Evolutionary conservation across 176 grass and related monocot genomes (phyloP), one percentile per base, ranked within the genome.

Genomic region (Bothriochloa decipiens): DNA sequence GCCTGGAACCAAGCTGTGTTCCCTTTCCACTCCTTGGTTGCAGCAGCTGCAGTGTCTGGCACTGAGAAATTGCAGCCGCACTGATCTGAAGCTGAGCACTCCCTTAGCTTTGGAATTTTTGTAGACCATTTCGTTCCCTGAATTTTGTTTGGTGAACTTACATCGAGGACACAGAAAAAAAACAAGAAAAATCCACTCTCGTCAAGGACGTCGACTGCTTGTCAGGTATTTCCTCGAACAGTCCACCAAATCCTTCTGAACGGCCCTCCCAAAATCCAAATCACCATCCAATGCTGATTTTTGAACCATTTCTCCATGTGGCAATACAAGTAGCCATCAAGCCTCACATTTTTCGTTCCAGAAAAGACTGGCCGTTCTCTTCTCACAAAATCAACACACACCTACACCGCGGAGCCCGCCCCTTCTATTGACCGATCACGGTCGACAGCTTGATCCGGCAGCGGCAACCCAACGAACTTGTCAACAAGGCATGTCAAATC

Each of bases 361-460:
- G 3, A 47, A 26, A 4, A 35, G 4, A 4, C 35, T n/a, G n/a
- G n/a, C n/a, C 4, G 35, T 36, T 36, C 35, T 57, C 3, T 37
- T 8, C 32, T 12, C n/a, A 27, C 63, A 22, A 60, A 58, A 85
- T 70, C 65, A 70, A 40, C n/a, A 37, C 43, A 29, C n/a, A n/a
- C 40, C 53, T 41, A 6, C 47, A 29, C 28, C 46, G 32, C n/a
- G 12, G 29, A 15, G 77, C 72, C 64, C 32, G 77, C 72, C 64
- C 32, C 83, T 2, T 69, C 66, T 65, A 89, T 72, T 89, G 88
- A 86, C 83, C 25, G 5, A 23, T 45, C 23, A 68, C 2, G 2
- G 17, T 61, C 63, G 3, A 7, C 7, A 39, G 17, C 66, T 37
- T 70, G 68, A 41, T 43, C 68, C 4, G 15, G 22, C 40, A 42